phyloP scores from a whole-genome alignment of 2,329 filamentous ascomycete genomes.

The Geosmithia morbida region DNA sequence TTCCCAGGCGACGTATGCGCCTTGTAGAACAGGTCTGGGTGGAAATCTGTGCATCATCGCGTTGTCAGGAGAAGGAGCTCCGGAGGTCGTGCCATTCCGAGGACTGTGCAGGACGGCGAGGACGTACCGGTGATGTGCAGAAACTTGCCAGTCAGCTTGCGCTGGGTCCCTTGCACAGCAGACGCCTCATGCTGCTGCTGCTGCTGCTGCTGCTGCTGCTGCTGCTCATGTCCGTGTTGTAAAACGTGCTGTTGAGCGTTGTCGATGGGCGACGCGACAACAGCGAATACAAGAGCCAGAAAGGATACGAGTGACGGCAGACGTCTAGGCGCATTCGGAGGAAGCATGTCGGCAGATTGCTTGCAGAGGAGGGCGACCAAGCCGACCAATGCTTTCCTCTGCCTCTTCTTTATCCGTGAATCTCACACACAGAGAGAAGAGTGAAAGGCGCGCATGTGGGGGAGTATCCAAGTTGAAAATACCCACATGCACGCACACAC shows the following conservation, averaged over 20 bases:
- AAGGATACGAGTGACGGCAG: neutral
- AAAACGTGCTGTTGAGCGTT: conserved; percentile 5
- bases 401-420: no score
- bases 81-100: no score
- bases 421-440: no score
- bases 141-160: conserved; percentile 57
- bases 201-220: neutral
- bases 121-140: conserved; percentile 72
- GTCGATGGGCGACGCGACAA: neutral
- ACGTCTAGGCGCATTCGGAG: neutral
- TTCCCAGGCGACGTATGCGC: conserved; percentile 56
- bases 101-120: neutral
- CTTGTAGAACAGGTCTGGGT: conserved; percentile 82
- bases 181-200: neutral
- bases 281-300: neutral
- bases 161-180: conserved; percentile 12
- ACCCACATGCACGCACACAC: no score
- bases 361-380: neutral
- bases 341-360: neutral
- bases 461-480: no score
- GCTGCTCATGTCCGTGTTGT: conserved; percentile 1
- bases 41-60: conserved; percentile 54
- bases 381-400: neutral
- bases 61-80: neutral
- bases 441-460: no score